phyloP scores from a whole-genome alignment of 352 stramenopile genomes.

The Globisporangium splendens region DNA sequence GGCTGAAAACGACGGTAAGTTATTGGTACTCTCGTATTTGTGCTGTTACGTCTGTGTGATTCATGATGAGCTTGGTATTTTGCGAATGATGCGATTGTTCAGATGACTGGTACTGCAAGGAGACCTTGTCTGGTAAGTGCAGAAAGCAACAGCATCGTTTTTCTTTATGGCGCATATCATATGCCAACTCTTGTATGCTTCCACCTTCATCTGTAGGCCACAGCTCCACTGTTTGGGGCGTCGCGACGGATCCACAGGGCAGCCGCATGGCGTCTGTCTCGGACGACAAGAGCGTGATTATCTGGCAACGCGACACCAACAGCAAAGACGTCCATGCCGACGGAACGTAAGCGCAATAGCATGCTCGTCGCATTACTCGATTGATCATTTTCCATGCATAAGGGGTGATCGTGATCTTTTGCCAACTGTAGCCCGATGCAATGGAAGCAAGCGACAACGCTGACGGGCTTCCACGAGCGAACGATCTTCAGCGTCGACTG shows the following conservation, averaged over 20 bases:
- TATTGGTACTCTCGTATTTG: not conserved
- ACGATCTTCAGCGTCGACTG: slow-evolving; percentile 94
- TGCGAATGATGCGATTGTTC: not conserved
- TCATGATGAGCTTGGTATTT: not conserved
- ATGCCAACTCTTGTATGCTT: not conserved
- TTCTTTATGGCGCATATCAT: not conserved
- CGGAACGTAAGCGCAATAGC: slow-evolving; percentile 25
- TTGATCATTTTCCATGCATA: not conserved
- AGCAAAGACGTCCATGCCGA: slow-evolving; percentile 44
- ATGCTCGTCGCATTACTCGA: not conserved
- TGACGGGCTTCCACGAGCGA: slow-evolving; percentile 85
- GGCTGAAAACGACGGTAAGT: slow-evolving; percentile 86
- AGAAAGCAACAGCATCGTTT: not conserved
- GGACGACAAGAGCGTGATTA: slow-evolving; percentile 90
- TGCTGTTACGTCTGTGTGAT: not conserved
- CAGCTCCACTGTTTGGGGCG: slow-evolving; percentile 93
- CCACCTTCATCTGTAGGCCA: slow-evolving; percentile 46
- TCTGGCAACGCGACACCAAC: slow-evolving; percentile 88
- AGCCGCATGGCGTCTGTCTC: slow-evolving; percentile 85
- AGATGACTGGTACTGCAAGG: slow-evolving; percentile 96
- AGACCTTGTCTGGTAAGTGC: slow-evolving; percentile 77
- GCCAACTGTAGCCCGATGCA: slow-evolving; percentile 35
- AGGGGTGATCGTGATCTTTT: too few relatives aligned
- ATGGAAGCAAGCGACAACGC: slow-evolving; percentile 80
- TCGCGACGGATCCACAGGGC: slow-evolving; percentile 79